Evolutionary conservation across 2,329 filamentous ascomycete genomes (phyloP), one percentile per base, ranked within the genome.

Genomic region (Aureobasidium pullulans): DNA sequence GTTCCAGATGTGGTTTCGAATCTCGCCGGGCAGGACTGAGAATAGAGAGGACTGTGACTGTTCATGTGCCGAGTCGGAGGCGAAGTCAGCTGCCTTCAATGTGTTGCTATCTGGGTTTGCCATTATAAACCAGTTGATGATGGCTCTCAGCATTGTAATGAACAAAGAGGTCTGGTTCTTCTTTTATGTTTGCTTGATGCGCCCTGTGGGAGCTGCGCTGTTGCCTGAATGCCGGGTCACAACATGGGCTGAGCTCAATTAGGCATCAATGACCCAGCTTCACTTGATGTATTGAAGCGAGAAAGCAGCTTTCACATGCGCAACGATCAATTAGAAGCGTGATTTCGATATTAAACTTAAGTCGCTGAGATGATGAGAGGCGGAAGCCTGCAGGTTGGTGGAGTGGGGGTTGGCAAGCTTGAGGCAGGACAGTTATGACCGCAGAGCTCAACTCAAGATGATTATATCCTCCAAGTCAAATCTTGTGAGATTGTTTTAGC

Each of bases 1-100:
- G 28, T 65, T 63, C 63, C 71, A 74, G 44, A 75, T 72, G n/a
- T 66, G 42, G 28, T 67, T 64, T n/a, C 73, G 64, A 39, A 73
- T 64, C 60, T 73, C 72, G n/a, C 64, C 49, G 5, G 50, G 54
- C 34, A 58, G 10, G 23, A 36, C 10, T 5, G 43, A 40, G 23
- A 58, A 58, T 6, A 58, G 36, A 32, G 23, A 11, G 6, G 39
- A 48, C 15, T 58, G 54, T 8, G 28, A 48, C n/a, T 58, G 54
- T 19, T 58, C 44, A 36, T 36, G 44, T 28, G n/a, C 44, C 23
- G 23, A 32, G 15, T 40, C 15, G n/a, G 34, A 15, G 2, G 36
- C 37, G 11, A 49, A 34, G 4, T 57, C 53, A 2, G 32, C 32
- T 19, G 53, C 28, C 19, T 40, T 31, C 10, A 42, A 6, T 13